Base-by-base conservation (phyloP, 2,329 filamentous ascomycete species). In the Fusarium nygamai region DNA sequence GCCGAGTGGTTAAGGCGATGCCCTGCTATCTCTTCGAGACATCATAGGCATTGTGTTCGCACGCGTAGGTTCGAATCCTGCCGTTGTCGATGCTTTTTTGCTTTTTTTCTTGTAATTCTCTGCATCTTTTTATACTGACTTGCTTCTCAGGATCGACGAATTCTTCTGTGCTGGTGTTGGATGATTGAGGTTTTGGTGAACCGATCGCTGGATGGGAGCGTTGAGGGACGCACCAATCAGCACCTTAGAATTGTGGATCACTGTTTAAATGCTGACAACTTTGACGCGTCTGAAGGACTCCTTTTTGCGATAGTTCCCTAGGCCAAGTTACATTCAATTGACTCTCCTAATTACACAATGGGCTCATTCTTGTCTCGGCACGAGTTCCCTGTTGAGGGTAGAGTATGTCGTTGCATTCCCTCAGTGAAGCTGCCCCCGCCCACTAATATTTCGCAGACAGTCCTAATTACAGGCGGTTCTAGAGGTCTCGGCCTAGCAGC, bases 1-100 rank as follows among this genome's bases (percentile, higher is more conserved):
- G 66, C 66, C 66, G 66, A 69, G 66, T 69, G 66, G 67, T 69
- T 69, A 69, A 69, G 67, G 67, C 67, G 67, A 69, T 69, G 67
- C 67, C 67, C 67, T 69, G 67, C 67, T 69, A 69, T 69, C 64
- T 69, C 39, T 46, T 34, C 14, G 65, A 56, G 66, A 69, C 64
- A 69, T 69, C 64, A 69, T 56, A 69, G 66, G 66, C 66, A 69
- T 69, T 69, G 66, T 69, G 66, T 69, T 69, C 64, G 66, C 66
- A 69, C 66, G 66, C 66, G 66, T 69, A 69, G 66, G 66, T 69
- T 69, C 66, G 66, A 69, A 69, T 69, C 66, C 66, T 69, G 66
- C 66, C 64, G 67, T 69, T 69, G 67, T 69, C 57, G 67, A 34
- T 46, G 16, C 8, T 14, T 29, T 64, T 69, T 57, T 56, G 17